These are phyloP conservation scores for Coffea eugenioides DNA, from an alignment of 257 asterid genomes.

Conservation along the genomic window DNA sequence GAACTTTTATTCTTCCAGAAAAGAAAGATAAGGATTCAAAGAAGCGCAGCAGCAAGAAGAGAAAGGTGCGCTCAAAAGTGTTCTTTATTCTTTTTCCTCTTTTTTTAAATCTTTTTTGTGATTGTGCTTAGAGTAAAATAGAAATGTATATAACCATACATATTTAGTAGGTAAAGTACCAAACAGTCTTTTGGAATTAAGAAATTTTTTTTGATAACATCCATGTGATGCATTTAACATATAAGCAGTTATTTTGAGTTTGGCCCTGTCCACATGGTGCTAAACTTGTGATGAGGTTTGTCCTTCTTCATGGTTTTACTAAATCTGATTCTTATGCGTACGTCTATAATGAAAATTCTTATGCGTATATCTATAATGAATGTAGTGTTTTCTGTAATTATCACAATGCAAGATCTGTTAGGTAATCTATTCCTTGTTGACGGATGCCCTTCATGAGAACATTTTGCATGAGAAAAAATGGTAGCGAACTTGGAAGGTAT, in stretches of 20 bases:
- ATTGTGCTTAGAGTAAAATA: not conserved
- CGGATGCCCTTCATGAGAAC: not conserved
- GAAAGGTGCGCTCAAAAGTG: conserved; percentile 58
- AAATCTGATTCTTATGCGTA: not conserved
- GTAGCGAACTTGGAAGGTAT: not conserved
- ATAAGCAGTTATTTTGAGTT: not conserved
- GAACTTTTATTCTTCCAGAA: conserved; percentile 47
- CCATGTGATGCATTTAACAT: not conserved
- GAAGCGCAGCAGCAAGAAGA: conserved; percentile 75
- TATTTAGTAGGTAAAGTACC: not conserved
- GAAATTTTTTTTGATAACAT: not conserved
- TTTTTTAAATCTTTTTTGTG: not conserved
- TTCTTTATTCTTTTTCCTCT: conserved; percentile 1
- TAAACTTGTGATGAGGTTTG: not conserved
- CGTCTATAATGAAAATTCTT: not conserved
- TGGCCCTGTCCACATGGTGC: not conserved
- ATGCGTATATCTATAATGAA: not conserved
- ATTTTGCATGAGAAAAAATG: not conserved
- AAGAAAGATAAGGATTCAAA: conserved; percentile 76
- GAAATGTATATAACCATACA: not conserved
- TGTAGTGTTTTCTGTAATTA: not conserved
- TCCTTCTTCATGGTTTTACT: no score
- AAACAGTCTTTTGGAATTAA: not conserved
- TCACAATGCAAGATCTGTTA: not conserved
- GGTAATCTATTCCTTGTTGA: not conserved